phyloP scores from a whole-genome alignment of 495 filamentous ascomycete genomes.

The Aspergillus sparsus region DNA sequence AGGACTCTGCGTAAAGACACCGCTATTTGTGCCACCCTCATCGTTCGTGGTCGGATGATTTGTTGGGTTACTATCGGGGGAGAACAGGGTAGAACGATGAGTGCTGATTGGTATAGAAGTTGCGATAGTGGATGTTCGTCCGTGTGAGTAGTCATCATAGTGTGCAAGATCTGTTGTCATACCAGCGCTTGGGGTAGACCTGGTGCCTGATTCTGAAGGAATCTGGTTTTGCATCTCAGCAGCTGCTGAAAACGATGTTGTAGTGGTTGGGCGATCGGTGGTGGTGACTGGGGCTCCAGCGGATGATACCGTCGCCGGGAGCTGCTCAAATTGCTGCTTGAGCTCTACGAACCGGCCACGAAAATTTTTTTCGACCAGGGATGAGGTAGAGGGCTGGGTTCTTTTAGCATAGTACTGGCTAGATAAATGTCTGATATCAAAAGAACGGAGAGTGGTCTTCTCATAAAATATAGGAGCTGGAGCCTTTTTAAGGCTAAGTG shows the following conservation, averaged over 20 bases:
- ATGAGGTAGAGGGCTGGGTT: slow-evolving; percentile 23
- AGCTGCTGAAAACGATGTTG: no score
- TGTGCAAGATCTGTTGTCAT: slow-evolving; percentile 11
- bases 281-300: slow-evolving; percentile 14
- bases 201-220: not conserved
- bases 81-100: slow-evolving; percentile 1
- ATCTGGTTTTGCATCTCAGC: no score
- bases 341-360: slow-evolving; percentile 33
- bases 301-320: not conserved
- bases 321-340: slow-evolving; percentile 18
- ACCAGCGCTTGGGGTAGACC: not conserved
- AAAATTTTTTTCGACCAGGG: slow-evolving; percentile 36
- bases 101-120: slow-evolving; percentile 12
- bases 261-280: no score
- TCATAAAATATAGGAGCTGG: no score
- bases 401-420: slow-evolving; percentile 22
- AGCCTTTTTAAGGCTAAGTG: not conserved
- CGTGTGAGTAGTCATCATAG: slow-evolving; percentile 12
- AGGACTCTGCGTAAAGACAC: not conserved
- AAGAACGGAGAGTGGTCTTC: slow-evolving; percentile 14
- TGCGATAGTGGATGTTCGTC: slow-evolving; percentile 9
- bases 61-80: not conserved
- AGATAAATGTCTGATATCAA: slow-evolving; percentile 20
- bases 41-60: not conserved
- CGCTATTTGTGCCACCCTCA: not conserved